These are phyloP conservation scores for Colletotrichum musicola DNA, from an alignment of 2,329 filamentous ascomycete species.

Conservation along the genomic window DNA sequence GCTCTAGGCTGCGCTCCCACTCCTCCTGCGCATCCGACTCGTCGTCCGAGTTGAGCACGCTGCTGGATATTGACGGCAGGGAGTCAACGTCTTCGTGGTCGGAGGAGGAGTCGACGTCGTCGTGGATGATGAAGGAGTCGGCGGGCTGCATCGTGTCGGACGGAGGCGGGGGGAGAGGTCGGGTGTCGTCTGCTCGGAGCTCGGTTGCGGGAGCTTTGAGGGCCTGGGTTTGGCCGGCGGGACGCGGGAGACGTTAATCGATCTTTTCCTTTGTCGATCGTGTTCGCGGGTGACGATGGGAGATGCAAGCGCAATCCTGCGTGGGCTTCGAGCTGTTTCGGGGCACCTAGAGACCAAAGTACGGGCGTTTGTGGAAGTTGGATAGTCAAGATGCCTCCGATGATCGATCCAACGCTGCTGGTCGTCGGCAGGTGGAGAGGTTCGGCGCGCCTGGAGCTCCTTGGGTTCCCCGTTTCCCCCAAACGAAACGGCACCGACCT, in stretches of 20 bases:
- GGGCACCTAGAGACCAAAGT: background rate
- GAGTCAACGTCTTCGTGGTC: conserved; percentile 73
- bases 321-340: conserved; percentile 1
- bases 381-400: conserved; percentile 29
- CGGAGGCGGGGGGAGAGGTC: conserved; percentile 41
- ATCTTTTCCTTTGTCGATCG: background rate
- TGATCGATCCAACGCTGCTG: conserved; percentile 20
- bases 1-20: conserved; percentile 94
- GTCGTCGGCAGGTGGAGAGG: background rate
- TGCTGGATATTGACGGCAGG: conserved; percentile 70
- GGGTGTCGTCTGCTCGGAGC: conserved; percentile 15
- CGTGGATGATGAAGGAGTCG: conserved; percentile 66
- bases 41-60: conserved; percentile 63
- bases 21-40: conserved; percentile 91
- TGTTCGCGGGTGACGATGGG: no score
- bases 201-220: conserved; percentile 26
- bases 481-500: conserved; percentile 20
- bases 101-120: conserved; percentile 56
- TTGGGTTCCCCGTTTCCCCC: conserved; percentile 11
- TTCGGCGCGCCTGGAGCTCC: conserved; percentile 27
- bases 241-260: conserved; percentile 1
- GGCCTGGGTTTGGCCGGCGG: background rate
- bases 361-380: conserved; percentile 18
- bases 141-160: conserved; percentile 50
- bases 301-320: background rate